Evolutionary conservation across 108 stramenopile species (phyloP), one percentile per base, ranked within the genome.

Genomic region (Discostella pseudostelligera): DNA sequence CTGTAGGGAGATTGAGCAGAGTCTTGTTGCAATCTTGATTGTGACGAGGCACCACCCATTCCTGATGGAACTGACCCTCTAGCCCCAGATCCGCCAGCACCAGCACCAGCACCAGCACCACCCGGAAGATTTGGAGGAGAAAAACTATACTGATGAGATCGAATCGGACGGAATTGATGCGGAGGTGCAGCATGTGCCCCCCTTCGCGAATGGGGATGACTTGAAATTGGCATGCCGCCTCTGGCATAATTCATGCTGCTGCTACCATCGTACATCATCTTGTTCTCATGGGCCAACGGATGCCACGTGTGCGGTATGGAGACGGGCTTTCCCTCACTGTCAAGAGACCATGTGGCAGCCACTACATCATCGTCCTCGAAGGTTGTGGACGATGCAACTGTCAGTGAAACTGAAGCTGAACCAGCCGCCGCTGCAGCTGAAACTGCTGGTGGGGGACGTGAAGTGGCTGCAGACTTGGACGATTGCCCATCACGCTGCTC

Each of bases 271-370:
- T n/a, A n/a, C n/a, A n/a, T n/a, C n/a, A n/a, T n/a, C n/a, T n/a
- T n/a, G n/a, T 24, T 20, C 49, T 62, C 20, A 36, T 72, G 72
- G 49, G 39, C 56, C 20, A 40, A 40, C n/a, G 72, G 72, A 59
- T 73, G 72, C 72, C 72, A 73, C 49, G 72, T 59, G 44, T 73
- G 72, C 39, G 35, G 36, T 13, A 59, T 21, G 11, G 55, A 59
- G 25, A 73, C 39, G 19, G 64, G 72, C 0, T 63, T 45, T 26
- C 72, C 72, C 20, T 73, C 72, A 37, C 43, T 64, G 39, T 73
- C 72, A 26, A 58, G 44, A 28, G 62, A 64, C 55, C 62, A 63
- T 9, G 64, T 60, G 20, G 72, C 58, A 5, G 64, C 42, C 14
- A 63, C 36, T 8, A 39, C 13, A 17, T 67, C 66, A 7, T 54